Evolutionary conservation across 495 filamentous ascomycete species (phyloP), one percentile per base, ranked within the genome.

Genomic region (Aspergillus leporis): DNA sequence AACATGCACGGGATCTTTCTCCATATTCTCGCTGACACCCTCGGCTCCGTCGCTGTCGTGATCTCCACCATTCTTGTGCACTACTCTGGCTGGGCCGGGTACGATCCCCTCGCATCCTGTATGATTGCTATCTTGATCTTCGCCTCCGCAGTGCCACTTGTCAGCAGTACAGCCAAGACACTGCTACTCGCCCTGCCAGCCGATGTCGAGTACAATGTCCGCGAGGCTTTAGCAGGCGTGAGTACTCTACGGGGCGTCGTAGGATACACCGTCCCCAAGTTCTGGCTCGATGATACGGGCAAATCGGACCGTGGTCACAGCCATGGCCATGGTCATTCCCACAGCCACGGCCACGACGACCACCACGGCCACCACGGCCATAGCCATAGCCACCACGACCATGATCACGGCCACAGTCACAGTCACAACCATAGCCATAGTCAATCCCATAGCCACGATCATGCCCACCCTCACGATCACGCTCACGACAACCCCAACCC

Each of bases 1-100:
- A 99, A 99, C 66, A 98, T 98, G 95, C 87, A 93, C 60, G 94
- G 94, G n/a, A 98, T 99, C 60, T 99, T 93, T 76, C 77, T 99
- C 9, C 94, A 99, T 66, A 90, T 99, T 55, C 79, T 98, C 4
- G 95, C 93, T 9, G 94, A 99, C 69, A 96, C 95, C 0, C 85
- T 98, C 19, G 94, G 94, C 13, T 96, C 92, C 36, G 90, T 92
- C 16, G 93, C 93, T 13, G 94, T 99, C 47, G 96, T 99, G 55
- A 86, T 93, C 45, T 96, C 92, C 12, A 98, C 94, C 5, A 75
- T 90, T 0, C 80, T 97, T 3, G 93, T 95, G 4, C 87, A 96
- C 66, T 88, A 90, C 62, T 85, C 87, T 58, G 87, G 86, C 45
- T 98, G 93, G 93, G 78, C 90, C 1, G 92, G 92, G n/a, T 99